Evolutionary conservation across 2,329 filamentous ascomycete genomes (phyloP).

Genomic region (Diaporthe vexans): DNA sequence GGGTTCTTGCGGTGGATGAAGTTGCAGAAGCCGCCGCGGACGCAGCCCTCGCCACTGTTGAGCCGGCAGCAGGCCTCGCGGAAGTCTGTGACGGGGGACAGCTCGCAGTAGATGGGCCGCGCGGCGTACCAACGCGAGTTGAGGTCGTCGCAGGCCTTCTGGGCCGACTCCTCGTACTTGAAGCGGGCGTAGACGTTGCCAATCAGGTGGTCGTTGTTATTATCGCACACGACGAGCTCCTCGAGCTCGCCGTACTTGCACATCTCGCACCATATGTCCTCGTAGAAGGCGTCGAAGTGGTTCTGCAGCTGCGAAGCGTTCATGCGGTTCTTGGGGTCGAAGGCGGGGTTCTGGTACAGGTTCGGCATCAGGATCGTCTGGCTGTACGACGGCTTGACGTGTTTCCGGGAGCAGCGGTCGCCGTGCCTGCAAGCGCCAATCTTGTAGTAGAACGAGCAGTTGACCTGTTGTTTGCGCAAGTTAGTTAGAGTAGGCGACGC

Average conservation of each 20-base stretch:
- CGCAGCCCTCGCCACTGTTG: constrained; percentile 95
- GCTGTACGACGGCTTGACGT: constrained; percentile 98
- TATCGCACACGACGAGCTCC: constrained; percentile 98
- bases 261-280: constrained; percentile 99
- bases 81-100: constrained; percentile 97
- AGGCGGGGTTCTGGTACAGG: constrained; percentile 98
- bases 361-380: constrained; percentile 98
- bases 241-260: constrained; percentile 98
- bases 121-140: constrained; percentile 98
- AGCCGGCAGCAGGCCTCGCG: constrained; percentile 96
- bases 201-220: constrained; percentile 99
- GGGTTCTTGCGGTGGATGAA: constrained; percentile 99
- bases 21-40: constrained; percentile 97
- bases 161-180: constrained; percentile 98
- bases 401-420: constrained; percentile 97
- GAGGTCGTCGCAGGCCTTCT: constrained; percentile 92
- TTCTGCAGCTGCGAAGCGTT: constrained; percentile 96
- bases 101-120: constrained; percentile 96
- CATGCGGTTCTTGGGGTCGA: constrained; percentile 97
- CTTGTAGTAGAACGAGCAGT: constrained; percentile 99
- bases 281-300: constrained; percentile 99
- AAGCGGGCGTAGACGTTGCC: constrained; percentile 99
- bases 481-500: constrained; percentile 39
- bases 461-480: constrained; percentile 67
- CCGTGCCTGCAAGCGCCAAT: constrained; percentile 99